A percentile compares a stretch with the other conserved stretches of the same genome.
Evolutionary conservation across 139 green algal genomes (phyloP).

Genomic region (Desmodesmus armatus): DNA sequence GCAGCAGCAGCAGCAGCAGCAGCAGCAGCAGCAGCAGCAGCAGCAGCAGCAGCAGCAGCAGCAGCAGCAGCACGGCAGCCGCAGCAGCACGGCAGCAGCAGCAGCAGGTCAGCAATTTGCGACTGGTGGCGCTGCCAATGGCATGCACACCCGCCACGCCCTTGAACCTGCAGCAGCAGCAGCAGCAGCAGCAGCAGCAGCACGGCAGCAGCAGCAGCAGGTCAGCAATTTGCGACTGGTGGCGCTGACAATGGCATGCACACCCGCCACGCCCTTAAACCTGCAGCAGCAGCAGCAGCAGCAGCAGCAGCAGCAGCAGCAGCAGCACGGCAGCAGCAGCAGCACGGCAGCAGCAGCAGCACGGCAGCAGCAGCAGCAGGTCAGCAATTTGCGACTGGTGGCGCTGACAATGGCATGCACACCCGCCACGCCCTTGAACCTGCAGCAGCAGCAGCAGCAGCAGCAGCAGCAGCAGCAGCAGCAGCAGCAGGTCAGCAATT

Average conservation of each 20-base stretch:
- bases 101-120: constrained; percentile 26
- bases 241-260: constrained; percentile 48
- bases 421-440: constrained; percentile 60
- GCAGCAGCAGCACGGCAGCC: not conserved
- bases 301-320: not conserved
- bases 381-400: constrained; percentile 45
- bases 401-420: constrained; percentile 48
- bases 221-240: constrained; percentile 12
- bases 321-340: not conserved
- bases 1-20: not conserved
- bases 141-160: constrained; percentile 57
- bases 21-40: not conserved
- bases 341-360: not conserved
- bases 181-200: not conserved
- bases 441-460: not conserved
- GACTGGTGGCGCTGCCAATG: constrained; percentile 51
- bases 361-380: not conserved
- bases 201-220: not conserved
- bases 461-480: not conserved
- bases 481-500: constrained; percentile 25
- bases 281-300: not conserved
- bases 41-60: constrained; percentile 48
- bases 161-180: constrained; percentile 53
- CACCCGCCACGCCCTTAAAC: constrained; percentile 58
- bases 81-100: not conserved